Evolutionary conservation across 805 yeast species (phyloP), one percentile per base, ranked within the genome.

Genomic region (Starmerella floris): DNA sequence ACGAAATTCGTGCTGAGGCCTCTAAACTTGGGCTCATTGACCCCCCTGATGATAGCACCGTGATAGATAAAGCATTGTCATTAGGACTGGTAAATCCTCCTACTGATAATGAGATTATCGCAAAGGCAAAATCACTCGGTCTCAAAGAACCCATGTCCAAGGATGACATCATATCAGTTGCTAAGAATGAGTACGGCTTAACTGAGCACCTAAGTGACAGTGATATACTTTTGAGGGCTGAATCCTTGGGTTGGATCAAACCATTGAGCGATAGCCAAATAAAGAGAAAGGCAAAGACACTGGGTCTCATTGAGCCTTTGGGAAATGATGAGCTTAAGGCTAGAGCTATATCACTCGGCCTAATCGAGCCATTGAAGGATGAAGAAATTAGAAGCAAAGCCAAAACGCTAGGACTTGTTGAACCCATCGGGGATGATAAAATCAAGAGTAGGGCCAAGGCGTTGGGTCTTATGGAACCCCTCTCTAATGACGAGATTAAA

Each of bases 301-400:
- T 42, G 5, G 50, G 53, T 10, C 45, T 44, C 5, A 41, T 33
- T 3, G 42, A 40, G 4, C 41, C 50, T 2, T 31, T 32, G 5
- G 33, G 15, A 10, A 48, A 47, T 20, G 35, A 23, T 1, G 50
- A 47, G 17, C 38, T 42, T 37, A 17, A 77, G 33, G 94, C 81
- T 16, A 17, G 37, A 11, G 52, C 48, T 13, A 33, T 35, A 13
- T 32, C 23, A 1, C 37, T 38, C 8, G 52, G 46, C 8, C 31
- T 46, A 16, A 31, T 88, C 1, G 44, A 45, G 19, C 49, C 49
- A 10, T 39, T 37, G 4, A 20, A 35, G 11, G 40, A 39, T 5
- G 49, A 43, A 13, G 47, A 52, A 35, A 23, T 55, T 8, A 30
- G 41, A 17, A 28, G 33, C 2, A 37, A 42, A 11, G 60, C 59